A percentile compares a stretch with the other conserved stretches of the same genome.
Evolutionary conservation across 805 yeast genomes (phyloP).

Genomic region (Starmerella asiatica): DNA sequence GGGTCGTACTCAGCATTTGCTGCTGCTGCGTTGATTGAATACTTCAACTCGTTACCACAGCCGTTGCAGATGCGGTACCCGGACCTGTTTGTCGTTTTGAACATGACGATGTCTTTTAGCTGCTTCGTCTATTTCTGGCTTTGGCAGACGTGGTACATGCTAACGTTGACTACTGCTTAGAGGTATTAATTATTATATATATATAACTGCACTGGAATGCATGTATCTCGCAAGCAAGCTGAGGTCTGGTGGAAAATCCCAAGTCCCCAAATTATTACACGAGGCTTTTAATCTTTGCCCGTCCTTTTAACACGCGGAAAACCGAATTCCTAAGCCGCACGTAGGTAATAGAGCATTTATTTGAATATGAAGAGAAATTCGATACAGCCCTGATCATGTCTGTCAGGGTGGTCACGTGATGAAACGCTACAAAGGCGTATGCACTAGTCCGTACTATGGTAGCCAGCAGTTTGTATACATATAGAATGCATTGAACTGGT

Average conservation of each 20-base stretch:
- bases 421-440: too few species aligned
- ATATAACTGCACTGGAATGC: not conserved
- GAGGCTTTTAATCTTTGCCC: conserved; percentile 22
- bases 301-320: conserved; percentile 30
- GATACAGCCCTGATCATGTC: too few species aligned
- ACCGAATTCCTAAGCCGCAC: conserved; percentile 33
- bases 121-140: conserved; percentile 65
- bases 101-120: conserved; percentile 58
- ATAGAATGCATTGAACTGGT: too few species aligned
- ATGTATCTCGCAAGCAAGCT: conserved; percentile 27
- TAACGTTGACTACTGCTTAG: conserved; percentile 5
- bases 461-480: too few species aligned
- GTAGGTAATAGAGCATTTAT: conserved; percentile 15
- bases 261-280: conserved; percentile 18
- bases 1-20: conserved; percentile 41
- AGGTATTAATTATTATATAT: not conserved
- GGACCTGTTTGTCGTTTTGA: conserved; percentile 73
- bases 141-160: conserved; percentile 39
- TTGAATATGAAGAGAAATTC: not conserved
- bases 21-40: conserved; percentile 43
- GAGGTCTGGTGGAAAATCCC: not conserved
- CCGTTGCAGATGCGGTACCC: conserved; percentile 38
- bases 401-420: too few species aligned
- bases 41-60: conserved; percentile 36
- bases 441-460: too few species aligned